These are phyloP conservation scores for Paramecium octaurelia DNA, from an alignment of 73 alveolate genomes.

Conservation along the genomic window DNA sequence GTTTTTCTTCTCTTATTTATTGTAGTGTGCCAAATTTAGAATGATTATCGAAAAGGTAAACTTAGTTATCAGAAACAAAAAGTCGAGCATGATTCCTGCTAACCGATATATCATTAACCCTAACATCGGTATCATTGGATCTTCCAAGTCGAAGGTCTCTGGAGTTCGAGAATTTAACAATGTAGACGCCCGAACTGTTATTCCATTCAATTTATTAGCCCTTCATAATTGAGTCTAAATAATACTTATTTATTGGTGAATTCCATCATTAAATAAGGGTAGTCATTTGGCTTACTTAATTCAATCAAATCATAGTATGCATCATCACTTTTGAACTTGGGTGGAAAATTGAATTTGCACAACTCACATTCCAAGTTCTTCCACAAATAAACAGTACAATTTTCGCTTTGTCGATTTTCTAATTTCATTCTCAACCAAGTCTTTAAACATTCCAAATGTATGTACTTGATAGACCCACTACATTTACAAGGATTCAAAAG, in stretches of 20 bases:
- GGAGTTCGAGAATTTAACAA: neutral
- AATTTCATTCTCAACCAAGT: constrained; percentile 73
- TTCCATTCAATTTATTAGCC: constrained; percentile 2
- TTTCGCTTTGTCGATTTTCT: constrained; percentile 61
- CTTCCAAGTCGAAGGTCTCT: constrained; percentile 52
- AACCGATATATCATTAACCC: constrained; percentile 55
- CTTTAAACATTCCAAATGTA: constrained; percentile 69
- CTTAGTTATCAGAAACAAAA: neutral
- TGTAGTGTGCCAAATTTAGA: constrained; percentile 57
- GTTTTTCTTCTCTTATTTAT: constrained; percentile 26
- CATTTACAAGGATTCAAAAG: constrained; percentile 73
- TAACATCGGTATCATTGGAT: constrained; percentile 55
- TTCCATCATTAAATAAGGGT: constrained; percentile 51
- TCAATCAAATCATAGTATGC: constrained; percentile 55
- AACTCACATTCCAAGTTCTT: constrained; percentile 74
- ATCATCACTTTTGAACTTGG: constrained; percentile 45
- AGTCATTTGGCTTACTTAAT: constrained; percentile 49
- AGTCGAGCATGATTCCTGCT: constrained; percentile 49
- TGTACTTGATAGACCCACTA: constrained; percentile 71
- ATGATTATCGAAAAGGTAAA: constrained; percentile 30
- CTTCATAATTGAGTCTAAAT: neutral
- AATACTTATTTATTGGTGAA: neutral
- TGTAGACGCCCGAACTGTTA: constrained; percentile 9
- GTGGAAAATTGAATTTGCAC: constrained; percentile 68
- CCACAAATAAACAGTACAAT: constrained; percentile 68